Evolutionary conservation across 1,284 basidiomycete species (phyloP).

Genomic region (Apiotrichum domesticum): DNA sequence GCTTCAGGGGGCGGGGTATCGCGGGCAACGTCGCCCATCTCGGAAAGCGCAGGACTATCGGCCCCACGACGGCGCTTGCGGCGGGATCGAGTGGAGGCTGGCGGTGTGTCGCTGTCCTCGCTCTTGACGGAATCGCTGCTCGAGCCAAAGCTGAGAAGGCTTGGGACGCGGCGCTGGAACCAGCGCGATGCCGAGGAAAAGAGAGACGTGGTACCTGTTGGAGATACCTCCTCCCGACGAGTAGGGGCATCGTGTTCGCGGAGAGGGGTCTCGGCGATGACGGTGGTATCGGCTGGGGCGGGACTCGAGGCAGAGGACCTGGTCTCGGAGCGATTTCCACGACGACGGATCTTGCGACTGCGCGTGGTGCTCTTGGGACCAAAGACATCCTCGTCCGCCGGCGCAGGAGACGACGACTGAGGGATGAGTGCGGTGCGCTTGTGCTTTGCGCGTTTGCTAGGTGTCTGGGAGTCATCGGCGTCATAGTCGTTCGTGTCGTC

Average conservation of each 20-base stretch:
- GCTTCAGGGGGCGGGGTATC: too few species aligned
- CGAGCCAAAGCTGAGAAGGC: too few species aligned
- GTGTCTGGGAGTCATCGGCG: slow-evolving; percentile 11
- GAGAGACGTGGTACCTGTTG: neutral
- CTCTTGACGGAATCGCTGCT: too few species aligned
- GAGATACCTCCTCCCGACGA: too few species aligned
- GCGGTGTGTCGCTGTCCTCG: too few species aligned
- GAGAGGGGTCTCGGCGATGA: neutral
- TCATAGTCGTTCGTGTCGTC: slow-evolving; percentile 9
- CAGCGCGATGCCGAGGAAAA: neutral
- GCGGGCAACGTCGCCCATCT: too few species aligned
- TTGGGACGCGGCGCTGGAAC: too few species aligned
- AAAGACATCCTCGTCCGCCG: slow-evolving; percentile 25
- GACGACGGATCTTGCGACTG: neutral
- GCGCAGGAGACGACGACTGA: slow-evolving; percentile 3
- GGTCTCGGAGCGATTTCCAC: neutral
- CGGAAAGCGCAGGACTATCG: too few species aligned
- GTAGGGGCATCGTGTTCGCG: neutral
- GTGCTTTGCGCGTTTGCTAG: neutral
- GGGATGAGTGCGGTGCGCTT: slow-evolving; percentile 4
- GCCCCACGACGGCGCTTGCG: too few species aligned
- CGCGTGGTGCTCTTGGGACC: slow-evolving; percentile 18
- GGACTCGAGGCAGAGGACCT: neutral
- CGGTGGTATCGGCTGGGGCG: neutral
- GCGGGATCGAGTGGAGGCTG: too few species aligned